Evolutionary conservation across 1,284 basidiomycete species (phyloP), one percentile per base, ranked within the genome.

Genomic region (Sanghuangporus sanghuang): DNA sequence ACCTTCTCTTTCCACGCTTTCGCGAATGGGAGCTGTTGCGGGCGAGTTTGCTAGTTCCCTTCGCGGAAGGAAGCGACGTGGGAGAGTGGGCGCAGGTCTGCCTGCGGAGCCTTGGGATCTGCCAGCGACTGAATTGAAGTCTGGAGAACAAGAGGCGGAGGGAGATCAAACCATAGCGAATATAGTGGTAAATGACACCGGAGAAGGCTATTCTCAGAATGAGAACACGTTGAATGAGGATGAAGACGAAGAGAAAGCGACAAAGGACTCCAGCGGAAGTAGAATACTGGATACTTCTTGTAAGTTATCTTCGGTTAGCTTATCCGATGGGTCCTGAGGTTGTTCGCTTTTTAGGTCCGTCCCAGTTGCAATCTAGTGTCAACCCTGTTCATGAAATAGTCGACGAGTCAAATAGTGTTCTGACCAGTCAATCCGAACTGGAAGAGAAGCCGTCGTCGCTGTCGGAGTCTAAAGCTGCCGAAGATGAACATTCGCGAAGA

Each of bases 91-190:
- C 9, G 63, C 63, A n/a, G 44, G 63, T 11, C 39, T 64, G 38
- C 63, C 63, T 23, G 49, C 58, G 18, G 63, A 64, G 52, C 63
- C 63, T n/a, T 64, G 63, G 63, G 53, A 61, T 27, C 21, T 56
- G 38, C 42, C 54, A 3, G 42, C 57, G 18, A 32, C 59, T 35
- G 59, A 53, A 21, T n/a, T 14, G 23, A n/a, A 27, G 32, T 6
- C 27, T 27, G 50, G 18, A 52, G 50, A 27, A 52, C 8, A n/a
- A 21, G 18, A 52, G 1, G 3, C 12, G 48, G 48, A 27, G 50
- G 32, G 35, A 23, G 50, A 46, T n/a, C 16, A 16, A 46, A 46
- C 21, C 16, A 16, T n/a, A 6, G 44, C 2, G 44, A 7, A 46
- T 18, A 46, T n/a, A 14, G 44, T 8, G 16, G 44, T 12, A 46